phyloP scores from a whole-genome alignment of 768 basidiomycete species.

The Antrodiella citrinella region DNA sequence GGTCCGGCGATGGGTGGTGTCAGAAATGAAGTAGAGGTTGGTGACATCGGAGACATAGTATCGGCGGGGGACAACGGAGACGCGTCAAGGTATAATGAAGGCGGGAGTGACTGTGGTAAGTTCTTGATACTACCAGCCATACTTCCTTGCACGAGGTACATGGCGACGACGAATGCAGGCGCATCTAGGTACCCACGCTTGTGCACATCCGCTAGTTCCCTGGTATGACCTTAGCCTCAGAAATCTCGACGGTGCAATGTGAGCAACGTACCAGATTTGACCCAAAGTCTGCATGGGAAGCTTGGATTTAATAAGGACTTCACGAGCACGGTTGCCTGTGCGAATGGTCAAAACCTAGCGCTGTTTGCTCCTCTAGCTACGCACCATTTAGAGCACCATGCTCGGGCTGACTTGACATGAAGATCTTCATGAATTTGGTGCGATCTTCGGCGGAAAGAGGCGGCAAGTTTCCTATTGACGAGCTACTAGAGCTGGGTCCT shows the following conservation, averaged over 20 bases:
- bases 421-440: slow-evolving; percentile 46
- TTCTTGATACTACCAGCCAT: slow-evolving; percentile 34
- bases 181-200: slow-evolving; percentile 53
- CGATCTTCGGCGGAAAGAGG: slow-evolving; percentile 43
- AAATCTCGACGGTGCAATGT: not conserved
- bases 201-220: slow-evolving; percentile 56
- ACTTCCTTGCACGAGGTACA: slow-evolving; percentile 56
- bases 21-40: slow-evolving; percentile 2
- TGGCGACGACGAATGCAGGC: slow-evolving; percentile 61
- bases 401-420: slow-evolving; percentile 39
- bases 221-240: slow-evolving; percentile 14
- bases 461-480: slow-evolving; percentile 25
- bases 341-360: no score
- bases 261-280: slow-evolving; percentile 14
- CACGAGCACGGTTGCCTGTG: slow-evolving; percentile 53
- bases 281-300: slow-evolving; percentile 21
- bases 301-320: slow-evolving; percentile 55
- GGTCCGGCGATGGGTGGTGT: slow-evolving; percentile 1
- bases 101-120: slow-evolving; percentile 35
- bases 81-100: slow-evolving; percentile 27
- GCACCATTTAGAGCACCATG: slow-evolving; percentile 49
- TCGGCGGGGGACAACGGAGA: not conserved
- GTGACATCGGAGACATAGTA: not conserved
- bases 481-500: not conserved
- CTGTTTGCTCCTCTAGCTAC: no score